Percentiles rank a stretch among this genome's conserved stretches.
Evolutionary conservation across 257 asterid species (phyloP).

Genomic region (Rehmannia glutinosa): DNA sequence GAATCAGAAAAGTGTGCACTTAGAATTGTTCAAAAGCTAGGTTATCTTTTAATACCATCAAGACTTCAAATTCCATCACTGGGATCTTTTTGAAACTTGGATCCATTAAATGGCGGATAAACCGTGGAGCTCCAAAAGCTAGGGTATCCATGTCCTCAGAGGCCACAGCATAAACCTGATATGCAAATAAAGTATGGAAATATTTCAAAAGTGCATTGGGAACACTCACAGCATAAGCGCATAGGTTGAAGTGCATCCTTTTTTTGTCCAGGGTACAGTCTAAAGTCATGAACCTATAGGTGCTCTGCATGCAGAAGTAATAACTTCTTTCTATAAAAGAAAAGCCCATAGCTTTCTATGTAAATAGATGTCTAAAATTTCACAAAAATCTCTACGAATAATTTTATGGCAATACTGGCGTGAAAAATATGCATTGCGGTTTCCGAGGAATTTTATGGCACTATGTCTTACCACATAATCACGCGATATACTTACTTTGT

Average conservation of each 20-base stretch:
- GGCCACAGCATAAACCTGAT: constrained; percentile 93
- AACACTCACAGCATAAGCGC: neutral
- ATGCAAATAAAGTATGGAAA: constrained; percentile 13
- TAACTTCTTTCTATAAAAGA: neutral
- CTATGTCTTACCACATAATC: neutral
- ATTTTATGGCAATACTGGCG: neutral
- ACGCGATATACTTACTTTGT: constrained; percentile 45
- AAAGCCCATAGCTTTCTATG: neutral
- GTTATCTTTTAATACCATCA: constrained; percentile 48
- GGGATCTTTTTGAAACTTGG: constrained; percentile 88
- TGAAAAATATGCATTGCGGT: neutral
- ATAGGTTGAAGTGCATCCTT: neutral
- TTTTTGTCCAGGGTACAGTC: too few species aligned
- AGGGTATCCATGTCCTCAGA: constrained; percentile 98
- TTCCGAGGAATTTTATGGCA: neutral
- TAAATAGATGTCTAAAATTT: neutral
- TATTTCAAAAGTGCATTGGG: neutral
- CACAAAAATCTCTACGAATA: neutral
- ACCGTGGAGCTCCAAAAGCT: constrained; percentile 86
- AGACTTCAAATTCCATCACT: constrained; percentile 82
- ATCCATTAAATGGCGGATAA: constrained; percentile 94
- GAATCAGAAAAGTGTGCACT: constrained; percentile 11
- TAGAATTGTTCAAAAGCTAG: constrained; percentile 13
- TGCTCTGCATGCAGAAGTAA: too few species aligned
- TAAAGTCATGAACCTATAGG: too few species aligned